Evolutionary conservation across 495 filamentous ascomycete species (phyloP), one percentile per base, ranked within the genome.

Genomic region (Tuber aestivum): DNA sequence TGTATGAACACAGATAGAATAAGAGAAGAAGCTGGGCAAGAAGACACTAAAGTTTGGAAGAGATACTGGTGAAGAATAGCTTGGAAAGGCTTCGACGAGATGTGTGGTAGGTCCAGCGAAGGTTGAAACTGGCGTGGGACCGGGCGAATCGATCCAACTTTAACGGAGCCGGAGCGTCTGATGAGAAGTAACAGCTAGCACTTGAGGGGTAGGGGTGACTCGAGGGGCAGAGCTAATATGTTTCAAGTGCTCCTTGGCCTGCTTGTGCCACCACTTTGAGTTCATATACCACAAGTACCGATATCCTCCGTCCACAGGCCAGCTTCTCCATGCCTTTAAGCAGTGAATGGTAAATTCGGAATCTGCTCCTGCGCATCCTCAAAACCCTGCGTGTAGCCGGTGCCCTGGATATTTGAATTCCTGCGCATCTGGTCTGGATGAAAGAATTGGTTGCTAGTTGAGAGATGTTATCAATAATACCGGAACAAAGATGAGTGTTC

Each of bases 401-500:
- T 32, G 9, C 50, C n/a, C 50, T 61, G n/a, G 50, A 61, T 21
- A 61, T 27, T 10, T 10, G 50, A 61, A 61, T 32, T 32, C 50
- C 50, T 61, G 50, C 12, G 50, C 50, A 61, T 61, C 10, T 16
- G 50, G 10, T 61, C 10, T 4, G n/a, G n/a, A 16, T 27, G n/a
- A 61, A 1, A 32, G 12, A 32, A 27, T 3, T 12, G 23, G 50
- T 32, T 61, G 10, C 38, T 40, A 40, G 45, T 61, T 61, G n/a
- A 32, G n/a, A 61, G 48, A 27, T 70, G 73, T 75, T 78, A 79
- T 73, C 70, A 79, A 75, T 78, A 72, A 75, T 79, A 78, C 78
- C 70, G 44, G 75, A 78, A 72, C 76, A 65, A 41, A 32, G 71
- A 48, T 37, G 27, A 70, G 78, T 68, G 72, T 72, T 72, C 6